Base-by-base conservation (phyloP, 192 early-diverging fungal species). In the Thamnidium elegans region DNA sequence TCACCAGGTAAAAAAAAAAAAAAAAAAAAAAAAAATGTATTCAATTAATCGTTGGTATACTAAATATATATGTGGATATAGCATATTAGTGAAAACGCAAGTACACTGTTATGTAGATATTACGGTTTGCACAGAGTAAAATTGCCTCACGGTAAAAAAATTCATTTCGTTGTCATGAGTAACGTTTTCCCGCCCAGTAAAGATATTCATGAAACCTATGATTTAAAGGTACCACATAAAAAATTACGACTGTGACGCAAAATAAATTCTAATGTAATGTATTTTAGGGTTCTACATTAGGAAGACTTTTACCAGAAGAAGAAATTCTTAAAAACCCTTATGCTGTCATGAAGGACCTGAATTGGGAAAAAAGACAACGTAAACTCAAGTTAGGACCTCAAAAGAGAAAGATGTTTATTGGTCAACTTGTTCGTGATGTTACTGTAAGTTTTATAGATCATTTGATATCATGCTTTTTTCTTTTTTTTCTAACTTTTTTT, bases 131-230 rank as follows among this genome's bases (percentile, higher is more conserved):
- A 98, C 68, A 86, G 97, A 58, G 92, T 98, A 45, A 98, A 98
- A 76, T 78, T 96, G 26, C 94, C 94, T 39, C 90, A 90, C 47
- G 89, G 90, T 53, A 79, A 85, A 43, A 97, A 98, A 74, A 92
- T 99, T 56, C 96, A 98, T 76, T 99, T 99, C 79, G 94, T 99
- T 9, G 94, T 99, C 36, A 99, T 99, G 97, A 94, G 90, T 66
- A 99, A 99, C 68, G 92, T 99, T 7, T 95, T 98, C 73, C 96
- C 97, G 15, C 87, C 95, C 7, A 93, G 94, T 82, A 90, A 94
- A 75, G 97, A 99, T 79, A 95, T 99, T 36, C 95, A 99, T 66
- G 94, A 95, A 72, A 91, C 87, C 45, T 99, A 92, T 68, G 97
- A 99, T 71, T 80, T 99, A 55, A 99, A 99, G 78, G 88, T 77